Percentiles rank a stretch among this genome's conserved stretches.
These are phyloP conservation scores for Decorospora gaudefroyi DNA, from an alignment of 2,329 filamentous ascomycete species.

Conservation along the genomic window DNA sequence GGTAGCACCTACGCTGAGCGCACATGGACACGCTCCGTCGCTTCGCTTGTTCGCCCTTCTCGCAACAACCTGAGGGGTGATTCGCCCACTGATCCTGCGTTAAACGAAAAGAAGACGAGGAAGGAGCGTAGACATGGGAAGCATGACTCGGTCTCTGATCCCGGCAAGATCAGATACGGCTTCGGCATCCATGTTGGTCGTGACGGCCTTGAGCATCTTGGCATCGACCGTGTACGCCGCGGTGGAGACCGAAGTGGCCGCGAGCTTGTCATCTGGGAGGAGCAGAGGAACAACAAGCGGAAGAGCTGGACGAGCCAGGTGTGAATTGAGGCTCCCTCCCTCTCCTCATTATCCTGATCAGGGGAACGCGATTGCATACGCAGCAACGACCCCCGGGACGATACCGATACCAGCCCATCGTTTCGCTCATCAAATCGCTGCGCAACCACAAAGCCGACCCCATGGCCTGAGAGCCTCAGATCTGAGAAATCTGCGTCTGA, in stretches of 20 bases:
- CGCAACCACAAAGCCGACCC: constrained; percentile 16
- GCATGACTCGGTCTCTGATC: constrained; percentile 39
- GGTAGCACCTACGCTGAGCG: constrained; percentile 57
- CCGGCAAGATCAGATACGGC: constrained; percentile 54
- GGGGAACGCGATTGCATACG: background rate
- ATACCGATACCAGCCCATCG: background rate
- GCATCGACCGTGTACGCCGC: constrained; percentile 60
- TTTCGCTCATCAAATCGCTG: background rate
- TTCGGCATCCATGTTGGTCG: constrained; percentile 63
- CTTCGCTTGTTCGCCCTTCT: constrained; percentile 36
- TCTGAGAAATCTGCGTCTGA: constrained; percentile 13
- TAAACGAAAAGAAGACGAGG: constrained; percentile 22
- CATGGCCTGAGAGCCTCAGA: constrained; percentile 12
- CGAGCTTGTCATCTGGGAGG: constrained; percentile 46
- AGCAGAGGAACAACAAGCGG: constrained; percentile 36
- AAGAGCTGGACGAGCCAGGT: constrained; percentile 33
- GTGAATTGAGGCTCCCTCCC: no score
- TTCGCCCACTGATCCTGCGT: constrained; percentile 25
- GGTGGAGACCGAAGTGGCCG: constrained; percentile 40
- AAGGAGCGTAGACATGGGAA: constrained; percentile 19
- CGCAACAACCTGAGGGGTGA: constrained; percentile 36
- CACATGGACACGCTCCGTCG: constrained; percentile 34
- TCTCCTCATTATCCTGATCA: no score
- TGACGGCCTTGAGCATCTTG: constrained; percentile 63
- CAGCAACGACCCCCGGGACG: background rate